Base-by-base conservation (phyloP, 2,329 filamentous ascomycete genomes). In the Colletotrichum cordylinicola region DNA sequence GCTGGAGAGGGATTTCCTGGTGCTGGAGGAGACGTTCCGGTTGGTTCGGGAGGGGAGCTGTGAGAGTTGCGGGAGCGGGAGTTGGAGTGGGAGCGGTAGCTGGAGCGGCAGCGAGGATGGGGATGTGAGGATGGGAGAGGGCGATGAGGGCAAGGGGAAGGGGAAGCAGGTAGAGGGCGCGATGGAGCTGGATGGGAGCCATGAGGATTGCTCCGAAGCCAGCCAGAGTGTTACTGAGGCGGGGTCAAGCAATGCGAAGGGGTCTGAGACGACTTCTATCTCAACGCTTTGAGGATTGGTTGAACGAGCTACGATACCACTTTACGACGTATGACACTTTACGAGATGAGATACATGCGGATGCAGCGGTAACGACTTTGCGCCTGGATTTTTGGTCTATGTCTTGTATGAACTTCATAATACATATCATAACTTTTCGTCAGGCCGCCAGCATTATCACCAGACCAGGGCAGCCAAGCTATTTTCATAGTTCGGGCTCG, bases 1-100 rank as follows among this genome's bases (percentile, higher is more conserved):
- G 85, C 87, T 96, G 81, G 94, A 93, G 87, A 84, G 91, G 75
- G 91, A 93, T 78, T 92, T 94, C 78, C 78, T 93, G 71, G 88
- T 92, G 60, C 81, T 94, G 8, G 91, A 92, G 82, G 92, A 94
- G 87, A 93, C 92, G 56, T 82, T 94, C 79, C 84, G 91, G 79
- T 82, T 93, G 72, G 91, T 90, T 4, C 86, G 84, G 66, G 82
- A 82, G 64, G 80, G 80, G 52, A 76, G 70, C 58, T 80, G 80
- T 15, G 80, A 80, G 31, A 82, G 81, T 31, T 79, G 79, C 18
- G 80, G 80, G 27, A 82, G 81, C 39, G 80, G 75, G 60, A 82
- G 78, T 31, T 82, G 78, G 71, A 81, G 81, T 29, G 78, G 79
- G 56, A 83, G 81, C 16, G 79, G 81, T 21, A 80, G 81, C 31